Evolutionary conservation across 2,329 filamentous ascomycete species (phyloP).

Genomic region (Fusarium aywerte): DNA sequence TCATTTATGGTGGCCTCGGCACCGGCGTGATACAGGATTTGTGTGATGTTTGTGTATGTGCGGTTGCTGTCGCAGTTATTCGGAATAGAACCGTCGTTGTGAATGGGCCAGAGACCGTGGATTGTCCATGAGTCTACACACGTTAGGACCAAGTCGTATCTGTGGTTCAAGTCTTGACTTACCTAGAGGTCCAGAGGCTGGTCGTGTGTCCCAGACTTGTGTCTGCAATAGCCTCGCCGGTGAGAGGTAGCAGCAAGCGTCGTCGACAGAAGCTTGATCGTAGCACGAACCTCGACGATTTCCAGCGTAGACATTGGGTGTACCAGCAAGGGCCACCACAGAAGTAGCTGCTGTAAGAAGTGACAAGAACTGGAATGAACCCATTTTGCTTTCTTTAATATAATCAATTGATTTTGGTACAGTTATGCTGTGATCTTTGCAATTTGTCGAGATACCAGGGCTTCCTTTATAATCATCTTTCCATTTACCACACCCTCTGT

Average conservation of each 20-base stretch:
- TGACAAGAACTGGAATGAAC: conserved; percentile 6
- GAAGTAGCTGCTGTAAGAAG: conserved; percentile 16
- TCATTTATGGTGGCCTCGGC: conserved; percentile 9
- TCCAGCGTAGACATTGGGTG: conserved; percentile 14
- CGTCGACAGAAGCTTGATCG: background rate
- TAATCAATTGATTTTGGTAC: background rate
- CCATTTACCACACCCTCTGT: background rate
- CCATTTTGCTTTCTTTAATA: background rate
- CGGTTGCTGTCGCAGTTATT: conserved; percentile 20
- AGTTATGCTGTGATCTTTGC: background rate
- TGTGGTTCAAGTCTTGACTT: rapidly evolving
- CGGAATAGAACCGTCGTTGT: conserved; percentile 15
- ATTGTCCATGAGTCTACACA: conserved; percentile 21
- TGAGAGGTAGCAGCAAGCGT: conserved; percentile 18
- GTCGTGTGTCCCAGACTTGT: conserved; percentile 25
- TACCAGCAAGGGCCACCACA: conserved; percentile 16
- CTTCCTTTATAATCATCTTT: conserved; percentile 13
- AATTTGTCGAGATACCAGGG: background rate
- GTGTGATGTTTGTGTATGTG: conserved; percentile 30
- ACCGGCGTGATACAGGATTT: conserved; percentile 12
- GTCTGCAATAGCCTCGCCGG: conserved; percentile 17
- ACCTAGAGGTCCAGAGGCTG: conserved; percentile 15
- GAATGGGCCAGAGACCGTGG: conserved; percentile 11
- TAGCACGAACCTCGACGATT: conserved; percentile 8
- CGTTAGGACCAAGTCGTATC: background rate